Base-by-base conservation (phyloP, 345 rosid species). In the Populus davidiana region DNA sequence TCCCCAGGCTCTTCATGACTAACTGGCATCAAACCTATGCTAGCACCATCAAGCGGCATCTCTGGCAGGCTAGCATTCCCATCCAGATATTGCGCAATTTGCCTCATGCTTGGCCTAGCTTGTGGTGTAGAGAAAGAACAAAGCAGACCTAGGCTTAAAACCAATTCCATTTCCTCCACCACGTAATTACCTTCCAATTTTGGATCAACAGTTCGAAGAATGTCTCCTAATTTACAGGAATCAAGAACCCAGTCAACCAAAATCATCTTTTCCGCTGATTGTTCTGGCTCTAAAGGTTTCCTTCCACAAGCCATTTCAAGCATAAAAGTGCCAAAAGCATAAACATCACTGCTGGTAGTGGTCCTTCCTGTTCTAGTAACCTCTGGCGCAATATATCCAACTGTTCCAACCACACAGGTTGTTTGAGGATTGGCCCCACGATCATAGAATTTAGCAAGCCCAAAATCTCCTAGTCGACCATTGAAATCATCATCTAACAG, bases 291-390 rank as follows among this genome's bases (percentile, higher is more conserved):
- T 44, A 70, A 1, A 14, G 73, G 14, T 20, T 47, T 44, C 61
- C 61, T 44, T 70, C 73, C 73, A 47, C 73, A 70, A 13, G 56
- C 73, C 52, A 70, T 12, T 47, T 70, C 73, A 9, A 70, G 59
- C 73, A 70, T 70, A 5, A 70, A 17, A 11, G 36, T 47, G 4
- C 73, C 73, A 70, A 70, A 70, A 43, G 38, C 36, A 70, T 16
- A 70, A 43, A 70, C 73, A 70, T 70, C 73, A 47, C 73, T 70
- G 59, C 61, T 27, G 18, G 73, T 70, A 23, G 61, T 70, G 27
- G 33, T 14, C 73, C 21, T 70, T 1, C 73, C 61, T 70, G 61
- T 70, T 70, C 61, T 70, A 43, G 73, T 13, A 27, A 47, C 39
- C n/a, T 70, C 59, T 25, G 73, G 73, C 7, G 61, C 73, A 17